Conservation (phyloP, 1,284 basidiomycete species). For the Lignosus rhinocerotis region DNA sequence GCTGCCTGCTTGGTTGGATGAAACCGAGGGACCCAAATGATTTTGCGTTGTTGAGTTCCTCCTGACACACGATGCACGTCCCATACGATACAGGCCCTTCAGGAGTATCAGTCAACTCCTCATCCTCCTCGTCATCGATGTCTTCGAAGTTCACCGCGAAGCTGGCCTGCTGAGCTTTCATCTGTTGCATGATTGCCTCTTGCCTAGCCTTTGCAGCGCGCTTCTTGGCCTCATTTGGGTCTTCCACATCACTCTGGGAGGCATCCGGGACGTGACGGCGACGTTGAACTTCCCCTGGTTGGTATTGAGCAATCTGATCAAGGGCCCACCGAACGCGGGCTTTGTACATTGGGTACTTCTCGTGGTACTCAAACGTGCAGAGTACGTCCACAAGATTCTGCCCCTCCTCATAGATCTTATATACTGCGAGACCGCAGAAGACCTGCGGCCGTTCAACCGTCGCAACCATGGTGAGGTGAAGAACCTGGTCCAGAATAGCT, state of each 20-base stretch:
- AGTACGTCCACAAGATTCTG: conserved; percentile 73
- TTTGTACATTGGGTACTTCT: conserved; percentile 71
- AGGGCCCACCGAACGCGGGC: conserved; percentile 78
- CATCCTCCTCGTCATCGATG: conserved; percentile 52
- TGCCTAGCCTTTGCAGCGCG: conserved; percentile 83
- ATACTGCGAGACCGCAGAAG: conserved; percentile 61
- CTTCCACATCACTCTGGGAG: conserved; percentile 40
- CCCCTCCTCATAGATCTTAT: conserved; percentile 55
- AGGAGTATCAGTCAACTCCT: conserved; percentile 49
- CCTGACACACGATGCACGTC: conserved; percentile 97
- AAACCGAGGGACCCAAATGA: conserved; percentile 91
- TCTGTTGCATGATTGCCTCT: conserved; percentile 89
- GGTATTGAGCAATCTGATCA: conserved; percentile 52
- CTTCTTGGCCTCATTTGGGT: conserved; percentile 71
- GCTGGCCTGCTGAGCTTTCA: conserved; percentile 87
- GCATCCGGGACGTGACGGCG: conserved; percentile 47
- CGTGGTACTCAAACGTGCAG: conserved; percentile 74
- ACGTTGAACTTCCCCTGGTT: conserved; percentile 55
- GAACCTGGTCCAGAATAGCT: conserved; percentile 85
- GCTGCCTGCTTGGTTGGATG: conserved; percentile 85
- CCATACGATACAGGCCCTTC: conserved; percentile 70
- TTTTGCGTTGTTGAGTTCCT: conserved; percentile 75
- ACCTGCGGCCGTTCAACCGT: conserved; percentile 64
- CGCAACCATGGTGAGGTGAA: conserved; percentile 86
- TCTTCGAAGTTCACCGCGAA: conserved; percentile 81